These are phyloP conservation scores for Calonectria hongkongensis DNA, from an alignment of 2,329 filamentous ascomycete species.

Conservation along the genomic window DNA sequence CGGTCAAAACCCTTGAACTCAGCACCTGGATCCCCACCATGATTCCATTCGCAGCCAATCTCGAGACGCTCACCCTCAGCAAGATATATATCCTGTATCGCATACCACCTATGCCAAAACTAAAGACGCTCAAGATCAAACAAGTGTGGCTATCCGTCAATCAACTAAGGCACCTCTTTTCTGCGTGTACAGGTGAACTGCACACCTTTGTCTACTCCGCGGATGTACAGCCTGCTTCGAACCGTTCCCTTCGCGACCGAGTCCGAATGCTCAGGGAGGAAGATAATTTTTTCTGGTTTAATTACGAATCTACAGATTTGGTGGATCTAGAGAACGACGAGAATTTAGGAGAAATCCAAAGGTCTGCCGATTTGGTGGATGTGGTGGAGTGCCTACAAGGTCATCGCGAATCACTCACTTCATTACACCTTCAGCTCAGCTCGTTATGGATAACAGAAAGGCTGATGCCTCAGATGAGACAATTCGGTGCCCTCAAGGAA, in stretches of 20 bases:
- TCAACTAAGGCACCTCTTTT: background rate
- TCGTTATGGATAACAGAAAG: background rate
- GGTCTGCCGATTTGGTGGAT: background rate
- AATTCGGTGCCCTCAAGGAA: background rate
- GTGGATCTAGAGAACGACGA: background rate
- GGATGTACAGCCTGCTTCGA: background rate
- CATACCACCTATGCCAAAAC: slow-evolving; percentile 1
- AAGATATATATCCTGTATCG: background rate
- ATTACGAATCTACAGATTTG: slow-evolving; percentile 13
- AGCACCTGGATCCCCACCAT: background rate
- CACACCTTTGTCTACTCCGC: background rate
- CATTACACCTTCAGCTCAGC: background rate
- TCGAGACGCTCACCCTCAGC: slow-evolving; percentile 3
- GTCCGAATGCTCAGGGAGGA: background rate
- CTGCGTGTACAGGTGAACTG: slow-evolving; percentile 7
- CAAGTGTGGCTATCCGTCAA: background rate
- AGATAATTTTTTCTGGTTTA: background rate
- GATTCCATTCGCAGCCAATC: background rate
- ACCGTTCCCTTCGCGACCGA: background rate
- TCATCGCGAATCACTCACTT: background rate
- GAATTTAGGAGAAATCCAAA: background rate
- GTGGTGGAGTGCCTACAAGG: background rate
- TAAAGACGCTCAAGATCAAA: slow-evolving; percentile 3
- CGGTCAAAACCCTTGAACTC: slow-evolving; percentile 9
- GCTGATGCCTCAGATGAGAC: background rate